A percentile compares a stretch with the other conserved stretches of the same genome.
These are phyloP conservation scores for Styphnolobium japonicum DNA, from an alignment of 306 rosid species.

Conservation along the genomic window DNA sequence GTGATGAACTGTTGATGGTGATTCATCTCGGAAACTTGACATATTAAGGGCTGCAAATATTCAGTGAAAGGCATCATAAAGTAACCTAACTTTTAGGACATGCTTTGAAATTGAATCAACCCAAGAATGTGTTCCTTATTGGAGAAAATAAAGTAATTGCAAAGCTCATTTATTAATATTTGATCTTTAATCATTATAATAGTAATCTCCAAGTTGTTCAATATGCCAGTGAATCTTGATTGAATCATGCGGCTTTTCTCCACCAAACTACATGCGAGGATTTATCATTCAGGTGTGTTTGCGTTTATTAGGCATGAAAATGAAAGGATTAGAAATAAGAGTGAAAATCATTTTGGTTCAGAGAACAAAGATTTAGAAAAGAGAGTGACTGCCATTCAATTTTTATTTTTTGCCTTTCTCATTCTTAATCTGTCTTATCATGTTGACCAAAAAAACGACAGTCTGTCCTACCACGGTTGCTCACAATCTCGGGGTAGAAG, in stretches of 20 bases:
- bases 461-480: not conserved
- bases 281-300: not conserved
- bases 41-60: not conserved
- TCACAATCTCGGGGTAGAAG: constrained; percentile 15
- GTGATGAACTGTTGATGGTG: not conserved
- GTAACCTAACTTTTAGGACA: not conserved
- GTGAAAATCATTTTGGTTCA: not conserved
- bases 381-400: not conserved
- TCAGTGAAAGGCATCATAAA: not conserved
- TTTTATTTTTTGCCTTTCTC: not conserved
- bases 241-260: not conserved
- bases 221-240: not conserved
- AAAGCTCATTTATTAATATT: no score
- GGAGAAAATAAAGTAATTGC: no score
- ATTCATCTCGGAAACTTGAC: not conserved
- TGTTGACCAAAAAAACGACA: constrained; percentile 8
- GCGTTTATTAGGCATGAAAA: not conserved
- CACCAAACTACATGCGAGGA: not conserved
- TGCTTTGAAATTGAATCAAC: not conserved
- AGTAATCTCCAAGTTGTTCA: not conserved
- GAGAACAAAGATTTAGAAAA: not conserved
- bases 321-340: not conserved
- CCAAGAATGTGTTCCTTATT: no score
- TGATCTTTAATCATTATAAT: not conserved
- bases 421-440: constrained; percentile 18